Conservation (phyloP, 2,329 filamentous ascomycete genomes). For the Colletotrichum sp. region DNA sequence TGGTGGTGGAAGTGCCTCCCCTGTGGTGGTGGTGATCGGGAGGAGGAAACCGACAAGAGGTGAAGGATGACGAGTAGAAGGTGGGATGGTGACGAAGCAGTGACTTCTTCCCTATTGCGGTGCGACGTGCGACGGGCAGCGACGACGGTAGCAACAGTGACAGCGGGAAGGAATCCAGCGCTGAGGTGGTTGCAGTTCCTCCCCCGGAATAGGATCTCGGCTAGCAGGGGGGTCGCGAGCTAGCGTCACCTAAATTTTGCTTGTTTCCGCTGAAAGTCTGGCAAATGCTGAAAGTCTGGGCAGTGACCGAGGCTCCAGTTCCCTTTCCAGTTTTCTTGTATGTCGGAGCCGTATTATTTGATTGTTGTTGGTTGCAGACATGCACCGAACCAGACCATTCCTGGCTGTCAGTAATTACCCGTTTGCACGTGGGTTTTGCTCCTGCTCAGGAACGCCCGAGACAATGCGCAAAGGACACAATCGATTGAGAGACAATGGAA, state of each 20-base stretch:
- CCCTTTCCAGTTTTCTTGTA: background rate
- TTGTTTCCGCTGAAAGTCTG: slow-evolving; percentile 2
- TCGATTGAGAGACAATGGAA: background rate
- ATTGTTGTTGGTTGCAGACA: background rate
- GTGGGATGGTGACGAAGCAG: background rate
- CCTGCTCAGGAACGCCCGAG: background rate
- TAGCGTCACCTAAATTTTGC: background rate
- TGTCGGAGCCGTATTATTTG: background rate
- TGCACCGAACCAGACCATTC: background rate
- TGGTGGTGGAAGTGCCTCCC: background rate
- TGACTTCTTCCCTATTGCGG: background rate
- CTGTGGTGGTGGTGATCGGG: background rate
- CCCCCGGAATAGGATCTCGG: slow-evolving; percentile 1
- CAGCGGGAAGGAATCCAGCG: background rate
- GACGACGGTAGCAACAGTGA: background rate
- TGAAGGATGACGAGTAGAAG: background rate
- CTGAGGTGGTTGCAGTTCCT: slow-evolving; percentile 1
- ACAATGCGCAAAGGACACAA: background rate
- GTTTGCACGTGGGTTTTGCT: background rate
- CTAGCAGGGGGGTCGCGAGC: background rate
- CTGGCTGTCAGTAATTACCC: background rate
- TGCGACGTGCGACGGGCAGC: background rate
- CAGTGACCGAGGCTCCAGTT: background rate
- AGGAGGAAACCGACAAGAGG: background rate
- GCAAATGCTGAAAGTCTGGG: background rate